These are phyloP conservation scores for Spizellomyces sp. DNA, from an alignment of 192 early-diverging fungal species.

Conservation along the genomic window DNA sequence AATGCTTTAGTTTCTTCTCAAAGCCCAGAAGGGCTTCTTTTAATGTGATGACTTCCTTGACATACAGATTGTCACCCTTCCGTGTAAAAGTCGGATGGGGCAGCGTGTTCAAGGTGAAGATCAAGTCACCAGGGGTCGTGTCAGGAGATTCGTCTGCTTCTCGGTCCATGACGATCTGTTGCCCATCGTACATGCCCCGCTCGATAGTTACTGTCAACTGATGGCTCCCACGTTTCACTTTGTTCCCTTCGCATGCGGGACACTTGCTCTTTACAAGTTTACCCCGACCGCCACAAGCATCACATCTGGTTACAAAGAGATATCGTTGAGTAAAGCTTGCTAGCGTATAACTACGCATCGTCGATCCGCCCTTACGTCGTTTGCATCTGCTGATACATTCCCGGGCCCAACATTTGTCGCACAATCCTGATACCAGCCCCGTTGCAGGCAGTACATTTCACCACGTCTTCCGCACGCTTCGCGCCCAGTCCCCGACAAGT, in stretches of 20 bases:
- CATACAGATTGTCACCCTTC: slow-evolving; percentile 74
- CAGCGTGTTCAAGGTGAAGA: slow-evolving; percentile 72
- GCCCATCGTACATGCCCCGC: slow-evolving; percentile 79
- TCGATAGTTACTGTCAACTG: slow-evolving; percentile 79
- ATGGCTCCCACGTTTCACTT: slow-evolving; percentile 82
- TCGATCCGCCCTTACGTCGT: slow-evolving; percentile 48
- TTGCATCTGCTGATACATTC: slow-evolving; percentile 95
- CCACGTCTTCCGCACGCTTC: slow-evolving; percentile 77
- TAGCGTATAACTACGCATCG: too few species aligned
- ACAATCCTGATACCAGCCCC: slow-evolving; percentile 82
- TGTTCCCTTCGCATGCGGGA: slow-evolving; percentile 78
- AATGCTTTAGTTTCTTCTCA: slow-evolving; percentile 68
- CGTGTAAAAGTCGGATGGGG: slow-evolving; percentile 77
- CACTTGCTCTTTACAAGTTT: slow-evolving; percentile 82
- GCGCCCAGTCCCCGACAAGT: slow-evolving; percentile 94
- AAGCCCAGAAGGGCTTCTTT: slow-evolving; percentile 84
- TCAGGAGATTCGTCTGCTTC: slow-evolving; percentile 94
- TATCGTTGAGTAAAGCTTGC: too few species aligned
- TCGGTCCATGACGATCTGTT: slow-evolving; percentile 76
- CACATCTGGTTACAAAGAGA: slow-evolving; percentile 58
- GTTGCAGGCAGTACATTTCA: slow-evolving; percentile 75
- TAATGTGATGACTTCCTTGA: slow-evolving; percentile 76
- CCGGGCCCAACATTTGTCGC: slow-evolving; percentile 86
- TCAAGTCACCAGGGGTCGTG: slow-evolving; percentile 79
- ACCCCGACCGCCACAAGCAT: slow-evolving; percentile 87